phyloP scores from a whole-genome alignment of 441 rosid species.

The Eutrema salsugineum region DNA sequence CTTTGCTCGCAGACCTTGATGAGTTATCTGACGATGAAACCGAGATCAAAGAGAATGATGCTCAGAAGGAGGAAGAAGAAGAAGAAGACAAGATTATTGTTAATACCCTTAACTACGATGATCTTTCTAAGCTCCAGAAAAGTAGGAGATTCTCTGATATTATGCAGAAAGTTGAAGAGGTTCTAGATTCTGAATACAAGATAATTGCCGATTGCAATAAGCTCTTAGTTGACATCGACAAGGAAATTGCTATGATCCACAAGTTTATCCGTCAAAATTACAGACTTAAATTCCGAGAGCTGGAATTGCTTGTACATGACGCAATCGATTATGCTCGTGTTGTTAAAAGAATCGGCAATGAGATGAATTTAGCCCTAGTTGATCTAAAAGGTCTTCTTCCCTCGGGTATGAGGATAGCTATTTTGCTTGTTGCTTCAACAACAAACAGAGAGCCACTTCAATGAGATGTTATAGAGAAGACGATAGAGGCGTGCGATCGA shows the following conservation, averaged over 20 bases:
- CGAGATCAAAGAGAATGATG: neutral
- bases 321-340: neutral
- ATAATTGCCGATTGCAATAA: neutral
- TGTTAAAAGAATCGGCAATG: neutral
- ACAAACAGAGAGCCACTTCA: constrained; percentile 67
- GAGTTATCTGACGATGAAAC: neutral
- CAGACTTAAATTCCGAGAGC: neutral
- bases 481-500: constrained; percentile 69
- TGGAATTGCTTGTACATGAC: neutral
- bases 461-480: constrained; percentile 64
- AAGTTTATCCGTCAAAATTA: neutral
- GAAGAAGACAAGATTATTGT: neutral
- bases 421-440: neutral
- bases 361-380: neutral
- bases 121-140: neutral
- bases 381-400: neutral
- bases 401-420: neutral
- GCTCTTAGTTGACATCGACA: neutral
- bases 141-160: neutral
- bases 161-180: neutral
- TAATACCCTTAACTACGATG: neutral
- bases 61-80: neutral
- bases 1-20: neutral
- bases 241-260: neutral
- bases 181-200: neutral